Evolutionary conservation across 306 rosid genomes (phyloP), one percentile per base, ranked within the genome.

Genomic region (Trifolium dubium): DNA sequence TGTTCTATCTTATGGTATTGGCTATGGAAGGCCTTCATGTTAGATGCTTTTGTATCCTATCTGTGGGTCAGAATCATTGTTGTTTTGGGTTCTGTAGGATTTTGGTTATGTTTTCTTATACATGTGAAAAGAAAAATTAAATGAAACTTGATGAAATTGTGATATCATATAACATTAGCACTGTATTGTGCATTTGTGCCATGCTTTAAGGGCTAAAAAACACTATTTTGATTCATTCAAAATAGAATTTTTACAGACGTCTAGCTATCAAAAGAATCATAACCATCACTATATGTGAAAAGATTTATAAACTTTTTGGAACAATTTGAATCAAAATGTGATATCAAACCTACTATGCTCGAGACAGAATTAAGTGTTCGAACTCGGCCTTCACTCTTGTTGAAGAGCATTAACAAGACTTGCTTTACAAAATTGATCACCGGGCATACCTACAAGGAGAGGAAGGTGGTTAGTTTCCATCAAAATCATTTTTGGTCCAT

Each of bases 1-100:
- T 85, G 80, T 77, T 55, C 82, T 53, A 32, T 82, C 53, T 47
- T 67, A 2, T 92, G 93, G 97, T 63, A 72, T 69, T 85, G 85
- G 85, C 74, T 58, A 9, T 92, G 96, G 96, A 84, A 79, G 70
- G 69, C 86, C 44, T 54, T 85, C 43, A 76, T 89, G 64, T 62
- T 39, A 50, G 60, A 79, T 62, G 89, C 86, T 12, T 88, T 76
- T 63, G 18, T 4, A 39, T 86, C 88, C 18, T 74, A 77, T 43
- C 64, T 77, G 29, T 77, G 84, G 91, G 82, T 88, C 56, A 77
- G 18, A 82, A 39, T 82, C 64, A 50, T 80, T 54, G 66, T 87
- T 53, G 5, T 55, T 69, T 60, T 67, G 66, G 87, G 72, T 15
- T 80, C 95, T 54, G 69, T 69, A 4, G 87, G 78, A 41, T 23